A percentile compares a stretch with the other conserved stretches of the same genome.
These are phyloP conservation scores for Hanseniaspora occidentalis DNA, from an alignment of 805 yeast species.

Conservation along the genomic window DNA sequence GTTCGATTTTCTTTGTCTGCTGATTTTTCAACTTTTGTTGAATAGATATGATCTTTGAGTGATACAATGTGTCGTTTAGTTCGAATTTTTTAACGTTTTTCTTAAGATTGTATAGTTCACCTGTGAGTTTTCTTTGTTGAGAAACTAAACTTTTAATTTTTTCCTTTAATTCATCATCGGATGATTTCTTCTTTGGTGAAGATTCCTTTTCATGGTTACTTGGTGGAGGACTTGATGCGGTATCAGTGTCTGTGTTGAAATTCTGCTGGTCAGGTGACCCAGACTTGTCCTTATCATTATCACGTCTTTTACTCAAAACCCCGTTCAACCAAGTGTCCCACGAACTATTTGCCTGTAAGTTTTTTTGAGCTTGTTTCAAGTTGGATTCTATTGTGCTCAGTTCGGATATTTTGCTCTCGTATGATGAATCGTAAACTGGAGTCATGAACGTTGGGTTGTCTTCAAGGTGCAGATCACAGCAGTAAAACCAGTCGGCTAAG, in stretches of 20 bases:
- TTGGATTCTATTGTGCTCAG: conserved; percentile 12
- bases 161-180: conserved; percentile 1
- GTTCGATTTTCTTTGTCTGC: conserved; percentile 6
- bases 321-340: conserved; percentile 25
- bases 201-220: no score
- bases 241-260: background rate
- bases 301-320: conserved; percentile 14
- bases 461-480: conserved; percentile 23
- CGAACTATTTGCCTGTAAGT: conserved; percentile 8
- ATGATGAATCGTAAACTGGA: conserved; percentile 17
- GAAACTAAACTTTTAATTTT: conserved; percentile 11
- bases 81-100: background rate
- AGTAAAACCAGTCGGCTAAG: conserved; percentile 21
- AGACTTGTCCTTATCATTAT: no score
- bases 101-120: conserved; percentile 8
- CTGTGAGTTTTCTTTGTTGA: conserved; percentile 13
- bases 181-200: no score
- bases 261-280: background rate
- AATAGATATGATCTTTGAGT: conserved; percentile 14
- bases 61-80: conserved; percentile 10
- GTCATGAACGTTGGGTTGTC: conserved; percentile 22
- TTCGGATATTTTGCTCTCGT: conserved; percentile 9
- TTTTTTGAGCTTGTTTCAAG: conserved; percentile 6
- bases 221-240: no score
- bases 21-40: conserved; percentile 14